Evolutionary conservation across 1,139 yeast genomes (phyloP).

Genomic region (Geotrichum klebahnii): DNA sequence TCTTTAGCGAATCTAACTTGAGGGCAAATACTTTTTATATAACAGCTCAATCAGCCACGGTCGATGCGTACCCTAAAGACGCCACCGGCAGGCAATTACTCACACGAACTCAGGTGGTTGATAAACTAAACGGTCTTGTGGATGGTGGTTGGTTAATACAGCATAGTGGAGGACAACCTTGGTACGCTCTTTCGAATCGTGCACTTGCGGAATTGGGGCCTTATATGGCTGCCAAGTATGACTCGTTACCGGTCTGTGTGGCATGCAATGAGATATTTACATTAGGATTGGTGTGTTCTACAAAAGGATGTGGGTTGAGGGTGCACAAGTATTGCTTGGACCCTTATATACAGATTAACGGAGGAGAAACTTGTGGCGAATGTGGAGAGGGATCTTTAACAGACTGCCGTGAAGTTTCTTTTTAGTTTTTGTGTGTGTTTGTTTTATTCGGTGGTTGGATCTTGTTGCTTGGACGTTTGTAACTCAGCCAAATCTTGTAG

Average conservation of each 20-base stretch:
- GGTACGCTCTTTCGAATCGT: slow-evolving; percentile 26
- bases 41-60: slow-evolving; percentile 6
- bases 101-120: slow-evolving; percentile 8
- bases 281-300: slow-evolving; percentile 46
- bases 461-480: not conserved
- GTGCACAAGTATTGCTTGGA: slow-evolving; percentile 48
- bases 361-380: not conserved
- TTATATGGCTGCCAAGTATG: slow-evolving; percentile 46
- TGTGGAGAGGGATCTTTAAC: slow-evolving; percentile 5
- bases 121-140: slow-evolving; percentile 9
- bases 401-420: slow-evolving; percentile 11
- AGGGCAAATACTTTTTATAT: not conserved
- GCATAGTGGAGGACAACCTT: slow-evolving; percentile 16
- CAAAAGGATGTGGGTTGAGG: slow-evolving; percentile 30
- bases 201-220: slow-evolving; percentile 29
- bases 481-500: slow-evolving; percentile 42
- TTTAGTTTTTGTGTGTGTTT: slow-evolving; percentile 22
- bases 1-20: not conserved
- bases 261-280: slow-evolving; percentile 60
- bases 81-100: slow-evolving; percentile 1
- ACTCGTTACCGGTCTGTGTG: slow-evolving; percentile 47
- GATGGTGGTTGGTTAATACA: slow-evolving; percentile 14
- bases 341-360: slow-evolving; percentile 38
- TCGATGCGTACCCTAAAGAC: slow-evolving; percentile 11
- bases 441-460: not conserved